Evolutionary conservation across 129 eudicot species (phyloP).

Genomic region (Tagetes patula): DNA sequence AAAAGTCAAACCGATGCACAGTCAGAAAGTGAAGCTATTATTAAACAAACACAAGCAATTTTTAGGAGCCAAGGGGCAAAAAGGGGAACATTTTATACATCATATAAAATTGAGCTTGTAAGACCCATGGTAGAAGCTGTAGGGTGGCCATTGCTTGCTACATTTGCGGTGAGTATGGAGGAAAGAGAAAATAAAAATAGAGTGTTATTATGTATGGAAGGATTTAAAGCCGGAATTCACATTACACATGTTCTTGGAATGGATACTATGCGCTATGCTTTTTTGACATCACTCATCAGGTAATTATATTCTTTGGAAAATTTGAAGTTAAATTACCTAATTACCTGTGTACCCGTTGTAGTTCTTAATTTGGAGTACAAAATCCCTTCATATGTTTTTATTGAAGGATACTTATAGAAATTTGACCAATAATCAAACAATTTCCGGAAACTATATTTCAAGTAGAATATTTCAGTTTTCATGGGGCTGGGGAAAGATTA

Average conservation of each 20-base stretch:
- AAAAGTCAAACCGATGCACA: conserved; percentile 59
- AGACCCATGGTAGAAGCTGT: conserved; percentile 94
- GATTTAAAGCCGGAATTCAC: conserved; percentile 93
- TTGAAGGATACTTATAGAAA: background rate
- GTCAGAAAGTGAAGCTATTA: conserved; percentile 82
- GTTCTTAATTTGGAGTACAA: conserved; percentile 8
- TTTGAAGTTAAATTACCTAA: background rate
- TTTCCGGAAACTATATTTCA: background rate
- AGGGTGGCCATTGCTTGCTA: conserved; percentile 98
- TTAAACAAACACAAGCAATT: conserved; percentile 76
- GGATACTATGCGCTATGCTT: conserved; percentile 99
- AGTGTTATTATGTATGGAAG: conserved; percentile 85
- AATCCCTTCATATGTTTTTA: background rate
- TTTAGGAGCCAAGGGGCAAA: conserved; percentile 71
- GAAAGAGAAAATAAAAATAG: conserved; percentile 89
- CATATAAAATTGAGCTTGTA: conserved; percentile 76
- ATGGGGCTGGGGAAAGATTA: conserved; percentile 9
- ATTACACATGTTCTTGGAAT: conserved; percentile 92
- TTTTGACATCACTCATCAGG: conserved; percentile 88
- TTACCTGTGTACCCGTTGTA: conserved; percentile 4
- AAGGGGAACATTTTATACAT: conserved; percentile 82
- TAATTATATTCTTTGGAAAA: conserved; percentile 25
- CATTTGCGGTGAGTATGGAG: conserved; percentile 94
- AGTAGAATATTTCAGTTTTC: conserved; percentile 6
- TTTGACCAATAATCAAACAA: conserved; percentile 4